Evolutionary conservation across 1,139 yeast genomes (phyloP), one percentile per base, ranked within the genome.

Genomic region (Suhomyces ambrosiae): DNA sequence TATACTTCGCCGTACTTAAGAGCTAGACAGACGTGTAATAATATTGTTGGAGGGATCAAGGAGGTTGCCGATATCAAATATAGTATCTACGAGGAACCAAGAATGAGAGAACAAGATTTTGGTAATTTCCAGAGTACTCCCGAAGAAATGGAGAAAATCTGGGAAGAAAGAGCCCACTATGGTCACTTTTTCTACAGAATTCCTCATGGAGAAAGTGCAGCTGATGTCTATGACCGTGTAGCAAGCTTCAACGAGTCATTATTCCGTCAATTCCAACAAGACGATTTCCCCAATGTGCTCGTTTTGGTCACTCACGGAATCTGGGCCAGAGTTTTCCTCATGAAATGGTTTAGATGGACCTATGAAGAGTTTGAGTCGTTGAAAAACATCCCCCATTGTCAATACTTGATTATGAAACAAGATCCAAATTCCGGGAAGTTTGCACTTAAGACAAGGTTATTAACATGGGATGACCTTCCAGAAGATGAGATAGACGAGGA

Each of bases 121-220:
- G 97, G 97, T 15, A 89, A 89, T 56, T 88, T 87, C 60, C 97
- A 89, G 62, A 76, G 83, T 40, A 78, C 84, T 27, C 75, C 83
- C 3, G 82, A 75, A 39, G 89, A 83, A 47, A 87, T 89, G 94
- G 82, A 80, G 50, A 65, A 68, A 49, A 80, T 86, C 23, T 84
- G 94, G 88, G 73, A 74, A 38, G 94, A 86, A 50, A 65, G 97
- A 31, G 90, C 95, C 0, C 80, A 81, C 47, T 89, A 89, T 61
- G 97, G 97, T 0, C 96, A 88, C 61, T 89, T 89, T 40, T 89
- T 89, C 61, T 89, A 85, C 57, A 64, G 97, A 38, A 89, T 89
- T 23, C 96, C 96, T 8, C 82, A 86, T 53, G 97, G 97, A 4
- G 97, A 89, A 58, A 83, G 92, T 52, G 97, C 96, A 0, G 97